Base-by-base conservation (phyloP, 2,329 filamentous ascomycete genomes). In the Pyrenophora tritici-repentis region DNA sequence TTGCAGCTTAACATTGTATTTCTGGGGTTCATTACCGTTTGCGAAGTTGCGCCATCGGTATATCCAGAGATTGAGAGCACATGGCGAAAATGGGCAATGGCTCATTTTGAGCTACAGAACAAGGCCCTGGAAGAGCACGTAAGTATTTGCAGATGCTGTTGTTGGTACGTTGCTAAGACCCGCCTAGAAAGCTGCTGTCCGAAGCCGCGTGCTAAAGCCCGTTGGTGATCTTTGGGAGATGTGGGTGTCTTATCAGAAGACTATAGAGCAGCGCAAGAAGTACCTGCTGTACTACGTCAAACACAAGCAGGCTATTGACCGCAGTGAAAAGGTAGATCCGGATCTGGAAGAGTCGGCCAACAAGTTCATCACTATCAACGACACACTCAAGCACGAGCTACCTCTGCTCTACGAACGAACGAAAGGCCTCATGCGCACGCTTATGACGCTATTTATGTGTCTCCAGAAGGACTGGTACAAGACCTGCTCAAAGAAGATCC, bases 221-320 rank as follows among this genome's bases (percentile, higher is more conserved):
- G 90, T 95, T 72, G 83, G 90, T 61, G 82, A 84, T 38, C 82
- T 92, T 24, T 88, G 94, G 70, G 87, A 89, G 65, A 81, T 90
- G 7, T 92, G 96, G 65, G 86, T 89, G 45, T 89, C 90, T 31
- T 91, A 93, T 2, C 89, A 91, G 41, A 83, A 91, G 52, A 88
- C 94, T 3, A 96, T 97, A 85, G 90, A 91, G 69, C 96, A 97
- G 77, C 88, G 94, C 18, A 88, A 92, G 63, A 97, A 97, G 78
- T 87, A 90, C n/a, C 83, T 95, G 12, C 78, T 93, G 13, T 91
- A 97, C 68, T 97, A 90, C 72, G 90, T 93, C 59, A 89, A 89
- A 61, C 90, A 85, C 62, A 86, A 90, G 66, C 84, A 88, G 61
- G 81, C 92, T 51, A 87, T 88, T 66, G 89, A 91, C 37, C 82